Base-by-base conservation (phyloP, 2,329 filamentous ascomycete genomes). In the Parastagonospora nodorum region DNA sequence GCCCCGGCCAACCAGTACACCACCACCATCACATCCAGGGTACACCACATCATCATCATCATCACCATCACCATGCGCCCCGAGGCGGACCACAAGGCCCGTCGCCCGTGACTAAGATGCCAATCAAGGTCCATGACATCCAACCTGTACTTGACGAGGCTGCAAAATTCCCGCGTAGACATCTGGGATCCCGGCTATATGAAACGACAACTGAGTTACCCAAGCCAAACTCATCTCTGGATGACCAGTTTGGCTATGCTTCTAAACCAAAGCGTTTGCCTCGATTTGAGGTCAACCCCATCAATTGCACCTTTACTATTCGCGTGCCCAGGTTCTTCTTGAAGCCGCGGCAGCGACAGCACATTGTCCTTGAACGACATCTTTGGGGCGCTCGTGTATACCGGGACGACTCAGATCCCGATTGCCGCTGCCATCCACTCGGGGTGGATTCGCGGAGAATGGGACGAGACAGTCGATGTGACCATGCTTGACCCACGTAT, bases 331-430 rank as follows among this genome's bases (percentile, higher is more conserved):
- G 89, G 27, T 84, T 89, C 41, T 91, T 94, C 64, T 78, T 99
- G 7, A 84, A 84, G 8, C 74, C 84, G 0, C 75, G 80, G 7
- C 84, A 89, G 19, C 83, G 93, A 28, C 89, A 94, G 68, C 90
- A 95, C 60, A 92, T 97, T 44, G 95, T 92, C 9, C 78, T 85
- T 7, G 84, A 90, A 30, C 84, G 88, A 15, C 89, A 90, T 7
- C 73, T 99, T 0, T 99, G 93, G 92, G 94, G 94, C 1, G 94
- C 91, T 0, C 92, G 95, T 32, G 83, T 99, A 6, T 97, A 97
- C 69, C 96, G 92, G 0, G 94, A 99, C 63, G 94, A 99, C 73
- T 96, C 92, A 0, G 94, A 99, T 68, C 86, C 86, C 94, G 0
- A 83, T 99, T 19, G 93, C 92, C 0, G 92, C 93, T 2, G 93